Base-by-base conservation (phyloP, 208 protist species). In the Trypanosoma theileri region DNA sequence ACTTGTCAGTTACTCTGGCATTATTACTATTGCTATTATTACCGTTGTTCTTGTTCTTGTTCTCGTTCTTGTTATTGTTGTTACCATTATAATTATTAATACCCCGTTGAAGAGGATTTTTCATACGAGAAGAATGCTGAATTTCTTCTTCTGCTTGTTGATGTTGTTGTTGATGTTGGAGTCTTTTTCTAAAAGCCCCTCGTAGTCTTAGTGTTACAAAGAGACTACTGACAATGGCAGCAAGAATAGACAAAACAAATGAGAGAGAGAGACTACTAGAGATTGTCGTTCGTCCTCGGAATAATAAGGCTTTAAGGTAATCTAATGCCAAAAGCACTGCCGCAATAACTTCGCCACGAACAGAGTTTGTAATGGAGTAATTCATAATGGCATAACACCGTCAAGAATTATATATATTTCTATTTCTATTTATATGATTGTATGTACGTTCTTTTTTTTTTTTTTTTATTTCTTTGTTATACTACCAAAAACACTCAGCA, bases 321-420 rank as follows among this genome's bases (percentile, higher is more conserved):
- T 65, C 58, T 17, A 72, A 8, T 8, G 48, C 28, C 58, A 71
- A 52, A 1, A 71, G 45, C 14, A 63, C 17, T 3, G 66, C 54
- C 1, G 66, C 40, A n/a, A 63, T 24, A 17, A 44, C 2, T 26
- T 71, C 56, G 9, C 57, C 66, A 42, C 56, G 66, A 13, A 71
- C 1, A 59, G 31, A 52, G 0, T 45, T n/a, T 21, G 17, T 52
- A 45, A 54, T 10, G 19, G 35, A 52, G 16, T 62, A 31, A 42
- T 48, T 63, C 66, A 71, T 71, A 13, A 26, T 56, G 17, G n/a
- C 56, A 44, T 57, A 56, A n/a, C 19, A n/a, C 51, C 16, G 4
- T 40, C 10, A 40, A 44, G n/a, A 57, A 40, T 31, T 35, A 40
- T 35, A 24, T 35, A 24, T 35, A 19, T n/a, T 21, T 21, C 17